Conservation (phyloP, 2,329 filamentous ascomycete genomes). For the Botryotinia narcissicola region DNA sequence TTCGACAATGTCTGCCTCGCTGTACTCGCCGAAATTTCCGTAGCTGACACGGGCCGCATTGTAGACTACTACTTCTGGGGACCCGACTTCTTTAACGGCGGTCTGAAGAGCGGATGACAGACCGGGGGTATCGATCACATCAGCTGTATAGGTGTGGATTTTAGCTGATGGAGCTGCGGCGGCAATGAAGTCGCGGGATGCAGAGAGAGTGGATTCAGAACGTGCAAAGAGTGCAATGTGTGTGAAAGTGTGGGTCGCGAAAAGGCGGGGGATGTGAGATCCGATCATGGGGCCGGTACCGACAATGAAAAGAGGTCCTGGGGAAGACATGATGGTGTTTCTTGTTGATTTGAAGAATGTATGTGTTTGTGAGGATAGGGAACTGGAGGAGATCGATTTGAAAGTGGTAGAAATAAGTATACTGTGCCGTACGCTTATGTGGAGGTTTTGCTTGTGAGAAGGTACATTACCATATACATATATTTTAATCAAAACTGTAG, state of each 20-base stretch:
- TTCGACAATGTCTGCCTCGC: conserved; percentile 46
- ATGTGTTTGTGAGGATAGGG: not conserved
- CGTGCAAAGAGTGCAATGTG: conserved; percentile 16
- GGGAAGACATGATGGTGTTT: conserved; percentile 10
- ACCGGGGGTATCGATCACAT: conserved; percentile 24
- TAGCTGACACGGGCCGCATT: conserved; percentile 51
- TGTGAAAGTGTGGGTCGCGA: conserved; percentile 2
- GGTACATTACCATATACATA: not conserved
- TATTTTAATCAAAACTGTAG: not conserved
- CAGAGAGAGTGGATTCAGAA: not conserved
- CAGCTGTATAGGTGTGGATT: conserved; percentile 8
- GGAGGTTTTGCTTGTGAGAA: not conserved
- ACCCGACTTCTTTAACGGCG: conserved; percentile 42
- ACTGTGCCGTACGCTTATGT: not conserved
- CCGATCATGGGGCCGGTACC: conserved; percentile 20
- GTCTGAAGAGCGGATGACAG: conserved; percentile 43
- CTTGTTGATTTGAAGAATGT: not conserved
- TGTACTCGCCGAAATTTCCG: conserved; percentile 44
- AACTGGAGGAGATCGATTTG: not conserved
- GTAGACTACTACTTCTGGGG: conserved; percentile 44
- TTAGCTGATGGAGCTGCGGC: conserved; percentile 34
- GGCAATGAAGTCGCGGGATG: conserved; percentile 34
- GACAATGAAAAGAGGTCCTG: conserved; percentile 17
- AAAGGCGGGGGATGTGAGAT: conserved; percentile 15
- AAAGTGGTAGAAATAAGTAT: not conserved